Evolutionary conservation across 441 rosid species (phyloP).

Genomic region (Gossypium gossypioides): DNA sequence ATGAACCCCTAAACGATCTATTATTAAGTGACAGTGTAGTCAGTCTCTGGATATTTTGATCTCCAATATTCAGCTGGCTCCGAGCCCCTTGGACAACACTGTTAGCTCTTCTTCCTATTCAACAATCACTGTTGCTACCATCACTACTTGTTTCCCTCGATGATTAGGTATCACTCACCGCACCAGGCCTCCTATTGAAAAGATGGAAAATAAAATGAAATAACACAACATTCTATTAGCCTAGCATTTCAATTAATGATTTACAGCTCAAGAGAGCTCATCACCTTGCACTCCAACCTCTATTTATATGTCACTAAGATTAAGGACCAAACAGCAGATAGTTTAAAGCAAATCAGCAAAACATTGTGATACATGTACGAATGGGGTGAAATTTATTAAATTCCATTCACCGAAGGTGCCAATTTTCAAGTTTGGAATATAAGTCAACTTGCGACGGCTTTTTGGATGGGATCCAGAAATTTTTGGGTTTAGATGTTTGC

Average conservation of each 20-base stretch:
- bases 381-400: no score
- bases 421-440: no score
- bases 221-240: neutral
- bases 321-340: neutral
- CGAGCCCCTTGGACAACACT: constrained; percentile 23
- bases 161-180: constrained; percentile 54
- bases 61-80: constrained; percentile 26
- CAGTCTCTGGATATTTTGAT: constrained; percentile 33
- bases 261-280: neutral
- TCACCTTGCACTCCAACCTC: neutral
- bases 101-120: constrained; percentile 31
- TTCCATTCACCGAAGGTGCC: no score
- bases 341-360: neutral
- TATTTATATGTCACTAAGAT: neutral
- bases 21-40: constrained; percentile 41
- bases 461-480: no score
- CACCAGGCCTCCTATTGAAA: constrained; percentile 52
- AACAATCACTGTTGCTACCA: constrained; percentile 51
- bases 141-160: constrained; percentile 57
- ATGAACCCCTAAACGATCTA: constrained; percentile 37
- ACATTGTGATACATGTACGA: neutral
- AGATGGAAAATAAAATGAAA: constrained; percentile 2
- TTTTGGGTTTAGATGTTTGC: no score
- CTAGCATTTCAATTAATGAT: neutral
- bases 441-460: no score